These are phyloP conservation scores for Cryphonectria carpinicola DNA, from an alignment of 2,329 filamentous ascomycete genomes.

Conservation along the genomic window DNA sequence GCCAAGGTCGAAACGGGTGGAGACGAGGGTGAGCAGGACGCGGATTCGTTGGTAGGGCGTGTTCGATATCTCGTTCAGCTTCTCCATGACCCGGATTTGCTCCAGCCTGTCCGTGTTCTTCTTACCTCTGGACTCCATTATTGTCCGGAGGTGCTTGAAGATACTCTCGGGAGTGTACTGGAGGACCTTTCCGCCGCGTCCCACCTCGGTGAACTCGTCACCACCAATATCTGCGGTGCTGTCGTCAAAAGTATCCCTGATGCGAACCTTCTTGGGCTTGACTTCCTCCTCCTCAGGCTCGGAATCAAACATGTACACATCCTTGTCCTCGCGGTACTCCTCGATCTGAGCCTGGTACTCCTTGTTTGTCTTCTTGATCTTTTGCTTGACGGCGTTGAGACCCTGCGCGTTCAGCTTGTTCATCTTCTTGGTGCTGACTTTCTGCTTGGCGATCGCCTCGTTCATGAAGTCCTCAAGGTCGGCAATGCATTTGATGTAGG, in stretches of 20 bases:
- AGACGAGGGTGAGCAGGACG: constrained; percentile 87
- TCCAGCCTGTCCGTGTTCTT: constrained; percentile 97
- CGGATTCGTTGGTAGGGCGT: constrained; percentile 94
- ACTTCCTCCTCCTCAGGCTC: constrained; percentile 73
- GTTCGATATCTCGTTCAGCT: constrained; percentile 83
- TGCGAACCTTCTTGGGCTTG: constrained; percentile 56
- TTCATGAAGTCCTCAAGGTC: constrained; percentile 95
- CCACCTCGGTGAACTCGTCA: constrained; percentile 87
- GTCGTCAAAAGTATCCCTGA: constrained; percentile 50
- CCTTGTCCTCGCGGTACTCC: constrained; percentile 82
- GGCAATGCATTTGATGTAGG: constrained; percentile 89
- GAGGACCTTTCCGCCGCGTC: constrained; percentile 84
- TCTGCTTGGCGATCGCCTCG: constrained; percentile 93
- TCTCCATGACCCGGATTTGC: constrained; percentile 98
- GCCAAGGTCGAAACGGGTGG: constrained; percentile 91
- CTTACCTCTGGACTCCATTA: constrained; percentile 94
- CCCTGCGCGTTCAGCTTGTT: constrained; percentile 93
- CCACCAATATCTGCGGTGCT: constrained; percentile 65
- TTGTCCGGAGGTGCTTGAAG: constrained; percentile 91
- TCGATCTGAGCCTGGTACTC: constrained; percentile 89
- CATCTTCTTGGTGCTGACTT: constrained; percentile 97
- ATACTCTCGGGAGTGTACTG: constrained; percentile 97
- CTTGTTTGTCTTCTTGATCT: constrained; percentile 98
- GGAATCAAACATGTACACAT: constrained; percentile 78
- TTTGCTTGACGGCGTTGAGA: constrained; percentile 96